Percentiles rank a stretch among this genome's conserved stretches.
These are phyloP conservation scores for Clausena lansium DNA, from an alignment of 345 rosid species.

Conservation along the genomic window DNA sequence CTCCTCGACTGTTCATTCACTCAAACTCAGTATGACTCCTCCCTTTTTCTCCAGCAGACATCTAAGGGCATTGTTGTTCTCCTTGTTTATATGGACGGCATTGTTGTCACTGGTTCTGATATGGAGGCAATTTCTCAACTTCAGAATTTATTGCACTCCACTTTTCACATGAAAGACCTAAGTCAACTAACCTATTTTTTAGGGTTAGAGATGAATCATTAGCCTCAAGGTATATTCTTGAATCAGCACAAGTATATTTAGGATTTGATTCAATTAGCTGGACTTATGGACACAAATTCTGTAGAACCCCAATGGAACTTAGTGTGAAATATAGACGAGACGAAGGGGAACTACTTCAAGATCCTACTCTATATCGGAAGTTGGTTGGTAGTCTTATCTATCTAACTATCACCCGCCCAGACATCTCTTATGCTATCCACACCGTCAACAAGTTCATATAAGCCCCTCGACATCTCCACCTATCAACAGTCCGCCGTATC, in stretches of 20 bases:
- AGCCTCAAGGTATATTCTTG: background rate
- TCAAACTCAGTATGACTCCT: background rate
- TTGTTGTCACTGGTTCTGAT: background rate
- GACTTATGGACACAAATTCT: background rate
- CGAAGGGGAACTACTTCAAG: background rate
- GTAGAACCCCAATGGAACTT: background rate
- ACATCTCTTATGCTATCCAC: background rate
- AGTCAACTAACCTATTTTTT: background rate
- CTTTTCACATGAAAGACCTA: slow-evolving; percentile 10
- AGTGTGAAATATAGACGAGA: background rate
- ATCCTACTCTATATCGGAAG: background rate
- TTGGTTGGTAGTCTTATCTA: background rate
- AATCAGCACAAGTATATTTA: background rate
- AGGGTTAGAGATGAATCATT: background rate
- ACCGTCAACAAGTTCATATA: slow-evolving; percentile 6
- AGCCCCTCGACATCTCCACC: background rate
- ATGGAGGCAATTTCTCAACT: background rate
- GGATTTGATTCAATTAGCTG: background rate
- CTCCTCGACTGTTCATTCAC: background rate
- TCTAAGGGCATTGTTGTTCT: background rate
- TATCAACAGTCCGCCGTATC: background rate
- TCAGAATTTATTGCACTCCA: background rate
- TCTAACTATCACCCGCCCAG: background rate
- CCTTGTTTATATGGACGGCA: slow-evolving; percentile 13
- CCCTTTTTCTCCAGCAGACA: background rate